A percentile compares a stretch with the other conserved stretches of the same genome.
These are phyloP conservation scores for Linum tenue DNA, from an alignment of 345 rosid genomes.

Conservation along the genomic window DNA sequence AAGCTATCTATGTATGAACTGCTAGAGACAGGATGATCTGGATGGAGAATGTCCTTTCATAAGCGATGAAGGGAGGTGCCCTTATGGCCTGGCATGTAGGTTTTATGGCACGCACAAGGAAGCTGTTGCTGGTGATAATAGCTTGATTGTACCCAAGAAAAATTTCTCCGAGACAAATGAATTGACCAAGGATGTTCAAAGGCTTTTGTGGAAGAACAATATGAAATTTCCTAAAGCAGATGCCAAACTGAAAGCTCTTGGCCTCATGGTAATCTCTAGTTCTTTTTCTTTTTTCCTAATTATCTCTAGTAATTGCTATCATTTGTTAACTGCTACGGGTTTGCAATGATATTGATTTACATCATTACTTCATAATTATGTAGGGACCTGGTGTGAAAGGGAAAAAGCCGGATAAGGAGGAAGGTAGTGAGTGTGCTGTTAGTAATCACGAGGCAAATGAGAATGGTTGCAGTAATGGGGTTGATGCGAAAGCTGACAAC, in stretches of 20 bases:
- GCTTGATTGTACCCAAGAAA: constrained; percentile 16
- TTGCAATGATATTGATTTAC: background rate
- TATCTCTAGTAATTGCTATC: too few species aligned
- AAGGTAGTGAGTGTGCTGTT: constrained; percentile 17
- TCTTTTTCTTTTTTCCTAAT: background rate
- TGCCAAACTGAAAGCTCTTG: constrained; percentile 53
- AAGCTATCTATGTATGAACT: background rate
- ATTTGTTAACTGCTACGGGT: too few species aligned
- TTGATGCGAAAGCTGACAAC: constrained; percentile 19
- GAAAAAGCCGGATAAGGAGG: constrained; percentile 32
- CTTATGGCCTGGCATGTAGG: constrained; percentile 79
- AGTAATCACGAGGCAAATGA: constrained; percentile 20
- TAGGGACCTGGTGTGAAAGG: constrained; percentile 40
- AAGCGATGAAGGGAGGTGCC: constrained; percentile 41
- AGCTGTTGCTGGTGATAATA: constrained; percentile 13
- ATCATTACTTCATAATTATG: background rate
- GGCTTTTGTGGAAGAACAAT: constrained; percentile 82
- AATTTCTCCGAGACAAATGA: constrained; percentile 47
- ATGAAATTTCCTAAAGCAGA: constrained; percentile 70
- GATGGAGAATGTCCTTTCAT: constrained; percentile 84
- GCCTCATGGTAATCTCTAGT: constrained; percentile 51
- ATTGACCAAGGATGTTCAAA: constrained; percentile 69
- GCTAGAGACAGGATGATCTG: constrained; percentile 74
- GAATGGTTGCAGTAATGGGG: constrained; percentile 21
- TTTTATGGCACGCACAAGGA: constrained; percentile 54